Evolutionary conservation across 2,329 filamentous ascomycete genomes (phyloP).

Genomic region (Fusarium siculi): DNA sequence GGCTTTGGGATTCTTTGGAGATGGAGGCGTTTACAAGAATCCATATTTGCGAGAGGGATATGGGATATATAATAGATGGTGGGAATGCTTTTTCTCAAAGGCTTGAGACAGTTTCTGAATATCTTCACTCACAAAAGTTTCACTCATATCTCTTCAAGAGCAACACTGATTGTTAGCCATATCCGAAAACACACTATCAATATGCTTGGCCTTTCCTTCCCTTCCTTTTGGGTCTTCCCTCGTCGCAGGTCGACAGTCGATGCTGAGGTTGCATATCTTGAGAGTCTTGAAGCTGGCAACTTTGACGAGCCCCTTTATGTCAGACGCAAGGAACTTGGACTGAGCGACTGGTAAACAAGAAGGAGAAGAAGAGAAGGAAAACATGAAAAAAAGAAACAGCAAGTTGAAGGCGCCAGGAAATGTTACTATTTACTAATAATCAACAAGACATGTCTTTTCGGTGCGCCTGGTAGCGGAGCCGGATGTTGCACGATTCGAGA

Average conservation of each 20-base stretch:
- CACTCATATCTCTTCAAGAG: background rate
- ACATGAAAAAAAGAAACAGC: background rate
- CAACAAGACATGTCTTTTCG: slow-evolving; percentile 1
- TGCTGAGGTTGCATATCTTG: slow-evolving; percentile 22
- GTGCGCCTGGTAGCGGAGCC: slow-evolving; percentile 13
- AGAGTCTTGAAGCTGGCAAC: slow-evolving; percentile 27
- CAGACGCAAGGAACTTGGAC: slow-evolving; percentile 23
- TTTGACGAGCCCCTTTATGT: slow-evolving; percentile 32
- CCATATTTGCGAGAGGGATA: background rate
- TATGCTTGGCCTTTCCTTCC: slow-evolving; percentile 38
- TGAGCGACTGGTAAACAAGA: slow-evolving; percentile 28
- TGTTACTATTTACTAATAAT: background rate
- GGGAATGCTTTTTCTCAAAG: background rate
- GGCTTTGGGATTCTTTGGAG: slow-evolving; percentile 7
- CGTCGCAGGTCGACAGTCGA: slow-evolving; percentile 31
- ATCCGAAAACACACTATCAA: background rate
- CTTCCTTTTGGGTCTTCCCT: slow-evolving; percentile 31
- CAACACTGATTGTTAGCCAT: background rate
- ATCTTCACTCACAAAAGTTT: background rate
- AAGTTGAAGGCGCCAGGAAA: background rate
- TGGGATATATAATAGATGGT: slow-evolving; percentile 6
- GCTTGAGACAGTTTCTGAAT: background rate
- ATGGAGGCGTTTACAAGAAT: slow-evolving; percentile 2
- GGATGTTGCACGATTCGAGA: slow-evolving; percentile 7
- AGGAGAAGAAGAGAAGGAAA: background rate